phyloP scores from a whole-genome alignment of 202 grass and related monocot species.

The Bolboschoenoplectus hybrid region DNA sequence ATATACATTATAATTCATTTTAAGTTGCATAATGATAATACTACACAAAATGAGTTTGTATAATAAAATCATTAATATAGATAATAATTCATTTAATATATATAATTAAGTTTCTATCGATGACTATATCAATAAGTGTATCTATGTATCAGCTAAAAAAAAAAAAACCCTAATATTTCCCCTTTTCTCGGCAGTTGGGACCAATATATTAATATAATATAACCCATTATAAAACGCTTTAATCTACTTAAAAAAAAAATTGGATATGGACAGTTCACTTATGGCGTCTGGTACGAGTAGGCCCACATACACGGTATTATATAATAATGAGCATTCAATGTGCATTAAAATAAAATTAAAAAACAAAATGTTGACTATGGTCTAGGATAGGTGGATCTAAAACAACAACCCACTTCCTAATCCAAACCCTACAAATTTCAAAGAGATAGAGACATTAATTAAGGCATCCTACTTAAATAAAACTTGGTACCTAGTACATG shows the following conservation, averaged over 20 bases:
- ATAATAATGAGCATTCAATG: slow-evolving; percentile 11
- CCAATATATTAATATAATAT: not conserved
- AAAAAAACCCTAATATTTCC: not conserved
- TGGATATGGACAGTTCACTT: slow-evolving; percentile 4
- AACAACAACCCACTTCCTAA: slow-evolving; percentile 33
- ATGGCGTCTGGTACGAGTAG: not conserved
- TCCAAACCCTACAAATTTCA: slow-evolving; percentile 22
- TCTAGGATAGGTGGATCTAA: slow-evolving; percentile 43
- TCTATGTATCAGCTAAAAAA: not conserved
- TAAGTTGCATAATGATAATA: too few relatives aligned
- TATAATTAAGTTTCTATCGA: too few relatives aligned
- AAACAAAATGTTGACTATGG: slow-evolving; percentile 24
- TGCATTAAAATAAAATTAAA: slow-evolving; percentile 5
- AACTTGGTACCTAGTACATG: not conserved
- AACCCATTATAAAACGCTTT: not conserved
- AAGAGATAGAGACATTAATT: not conserved
- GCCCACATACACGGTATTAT: not conserved
- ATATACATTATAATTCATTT: too few relatives aligned
- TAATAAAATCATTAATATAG: too few relatives aligned
- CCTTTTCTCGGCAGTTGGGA: not conserved
- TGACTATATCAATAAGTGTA: too few relatives aligned
- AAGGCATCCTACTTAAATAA: not conserved
- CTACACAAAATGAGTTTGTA: too few relatives aligned
- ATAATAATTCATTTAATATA: too few relatives aligned
- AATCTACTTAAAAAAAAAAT: not conserved